These are phyloP conservation scores for Penicillium sp. DNA, from an alignment of 2,329 filamentous ascomycete genomes.

Conservation along the genomic window DNA sequence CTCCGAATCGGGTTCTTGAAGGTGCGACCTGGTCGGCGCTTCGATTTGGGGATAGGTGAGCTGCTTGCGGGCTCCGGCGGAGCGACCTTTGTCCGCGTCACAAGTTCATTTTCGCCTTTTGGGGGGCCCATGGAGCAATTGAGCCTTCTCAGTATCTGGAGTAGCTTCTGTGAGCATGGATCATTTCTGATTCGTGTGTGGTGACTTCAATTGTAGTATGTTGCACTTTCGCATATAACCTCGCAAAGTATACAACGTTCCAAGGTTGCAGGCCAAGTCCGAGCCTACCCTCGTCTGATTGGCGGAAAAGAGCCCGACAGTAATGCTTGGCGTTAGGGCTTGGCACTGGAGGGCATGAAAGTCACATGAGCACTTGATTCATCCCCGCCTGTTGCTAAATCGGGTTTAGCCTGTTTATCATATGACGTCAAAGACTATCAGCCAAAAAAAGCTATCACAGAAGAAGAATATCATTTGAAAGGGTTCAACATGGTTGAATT, in stretches of 20 bases:
- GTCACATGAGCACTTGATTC: conserved; percentile 8
- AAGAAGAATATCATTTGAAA: background rate
- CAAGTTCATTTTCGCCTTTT: background rate
- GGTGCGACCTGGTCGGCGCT: conserved; percentile 8
- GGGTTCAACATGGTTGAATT: background rate
- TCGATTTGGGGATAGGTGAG: background rate
- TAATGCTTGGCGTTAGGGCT: conserved; percentile 3
- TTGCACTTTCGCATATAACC: background rate
- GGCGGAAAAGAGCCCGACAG: conserved; percentile 7
- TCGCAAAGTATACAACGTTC: background rate
- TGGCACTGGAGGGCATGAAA: conserved; percentile 2
- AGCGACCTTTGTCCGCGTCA: background rate
- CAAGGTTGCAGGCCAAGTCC: background rate
- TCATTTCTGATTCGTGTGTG: background rate
- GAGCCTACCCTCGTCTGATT: conserved; percentile 1
- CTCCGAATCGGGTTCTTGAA: conserved; percentile 12
- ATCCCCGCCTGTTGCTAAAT: background rate
- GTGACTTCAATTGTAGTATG: background rate
- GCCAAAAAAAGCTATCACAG: background rate
- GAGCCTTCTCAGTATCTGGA: background rate
- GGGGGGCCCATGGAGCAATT: background rate
- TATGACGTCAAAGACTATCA: conserved; percentile 15
- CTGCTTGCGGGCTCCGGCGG: background rate
- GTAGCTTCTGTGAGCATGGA: background rate
- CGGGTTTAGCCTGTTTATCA: background rate